A percentile compares a stretch with the other conserved stretches of the same genome.
Evolutionary conservation across 441 rosid species (phyloP).

Genomic region (Hypseocharis bilobata): DNA sequence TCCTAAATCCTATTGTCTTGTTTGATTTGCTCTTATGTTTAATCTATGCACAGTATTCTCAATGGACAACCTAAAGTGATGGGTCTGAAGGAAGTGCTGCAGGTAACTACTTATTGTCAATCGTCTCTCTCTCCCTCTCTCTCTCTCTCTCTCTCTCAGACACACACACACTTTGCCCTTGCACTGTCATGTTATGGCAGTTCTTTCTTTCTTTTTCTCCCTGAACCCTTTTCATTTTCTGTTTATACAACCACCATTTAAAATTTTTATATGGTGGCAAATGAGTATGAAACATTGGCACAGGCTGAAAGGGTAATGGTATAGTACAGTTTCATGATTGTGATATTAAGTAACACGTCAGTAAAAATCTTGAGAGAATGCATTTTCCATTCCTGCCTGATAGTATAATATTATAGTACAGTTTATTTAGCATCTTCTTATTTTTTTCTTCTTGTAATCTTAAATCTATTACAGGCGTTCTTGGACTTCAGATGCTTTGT

Average conservation of each 20-base stretch:
- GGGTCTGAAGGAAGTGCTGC: conserved; percentile 82
- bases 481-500: conserved; percentile 85
- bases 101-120: conserved; percentile 39
- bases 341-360: background rate
- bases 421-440: background rate
- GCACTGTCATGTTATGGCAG: background rate
- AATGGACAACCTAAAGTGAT: conserved; percentile 82
- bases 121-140: conserved; percentile 6
- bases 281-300: background rate
- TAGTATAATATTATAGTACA: background rate
- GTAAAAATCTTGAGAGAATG: background rate
- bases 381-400: background rate
- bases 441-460: background rate
- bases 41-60: conserved; percentile 48
- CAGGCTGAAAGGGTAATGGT: no score
- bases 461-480: conserved; percentile 48
- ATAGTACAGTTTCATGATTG: no score
- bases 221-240: background rate
- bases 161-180: background rate
- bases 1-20: background rate
- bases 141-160: background rate
- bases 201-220: background rate
- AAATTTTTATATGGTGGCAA: background rate
- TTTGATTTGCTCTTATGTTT: background rate
- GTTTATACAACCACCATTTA: no score